Conservation (phyloP, 345 rosid genomes). For the Nephelium lappaceum region DNA sequence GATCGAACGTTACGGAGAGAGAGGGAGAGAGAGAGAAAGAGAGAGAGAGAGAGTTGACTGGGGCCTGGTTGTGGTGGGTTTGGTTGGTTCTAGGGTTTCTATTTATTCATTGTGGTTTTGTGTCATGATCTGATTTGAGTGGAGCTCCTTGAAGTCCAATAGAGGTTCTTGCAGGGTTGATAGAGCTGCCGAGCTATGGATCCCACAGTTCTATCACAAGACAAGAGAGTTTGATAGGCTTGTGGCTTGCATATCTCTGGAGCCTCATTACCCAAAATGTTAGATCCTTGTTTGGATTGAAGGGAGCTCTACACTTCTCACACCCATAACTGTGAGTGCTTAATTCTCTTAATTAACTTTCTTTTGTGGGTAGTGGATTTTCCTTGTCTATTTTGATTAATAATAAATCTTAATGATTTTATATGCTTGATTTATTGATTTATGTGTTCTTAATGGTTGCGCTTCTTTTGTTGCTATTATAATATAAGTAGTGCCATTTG, state of each 20-base stretch:
- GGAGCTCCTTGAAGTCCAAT: conserved; percentile 96
- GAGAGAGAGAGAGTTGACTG: neutral
- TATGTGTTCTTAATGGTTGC: neutral
- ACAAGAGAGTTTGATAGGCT: conserved; percentile 38
- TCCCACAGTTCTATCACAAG: conserved; percentile 61
- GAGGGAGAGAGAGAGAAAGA: neutral
- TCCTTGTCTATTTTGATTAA: too few relatives aligned
- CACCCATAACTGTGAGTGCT: neutral
- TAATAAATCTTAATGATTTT: too few relatives aligned
- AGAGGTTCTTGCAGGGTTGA: conserved; percentile 61
- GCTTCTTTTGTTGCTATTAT: too few relatives aligned
- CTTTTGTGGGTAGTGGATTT: too few relatives aligned
- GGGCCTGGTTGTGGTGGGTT: neutral
- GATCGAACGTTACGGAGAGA: neutral
- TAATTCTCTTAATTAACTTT: neutral
- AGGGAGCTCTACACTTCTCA: conserved; percentile 81
- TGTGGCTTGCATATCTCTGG: conserved; percentile 93
- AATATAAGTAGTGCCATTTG: too few relatives aligned
- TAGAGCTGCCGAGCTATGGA: conserved; percentile 91
- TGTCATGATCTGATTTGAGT: conserved; percentile 16
- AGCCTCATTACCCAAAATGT: conserved; percentile 50
- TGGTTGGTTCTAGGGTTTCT: too few relatives aligned
- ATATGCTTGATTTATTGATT: neutral
- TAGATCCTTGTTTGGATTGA: conserved; percentile 87
- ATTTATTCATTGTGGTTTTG: neutral